phyloP scores from a whole-genome alignment of 1,284 basidiomycete species.

The Microbotryomycetes sp. region DNA sequence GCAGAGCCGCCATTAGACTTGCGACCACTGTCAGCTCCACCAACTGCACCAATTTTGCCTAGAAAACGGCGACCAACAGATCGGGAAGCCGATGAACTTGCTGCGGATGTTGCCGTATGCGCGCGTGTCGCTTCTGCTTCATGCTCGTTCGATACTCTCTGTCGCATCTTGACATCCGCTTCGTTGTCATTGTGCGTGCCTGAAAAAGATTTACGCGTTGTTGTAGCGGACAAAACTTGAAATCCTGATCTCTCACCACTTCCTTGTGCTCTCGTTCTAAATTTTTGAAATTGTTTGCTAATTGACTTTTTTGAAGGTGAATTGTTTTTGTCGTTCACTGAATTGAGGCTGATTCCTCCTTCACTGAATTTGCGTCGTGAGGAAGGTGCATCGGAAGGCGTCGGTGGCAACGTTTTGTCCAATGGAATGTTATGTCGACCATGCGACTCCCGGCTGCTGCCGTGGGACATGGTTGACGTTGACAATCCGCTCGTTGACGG shows the following conservation, averaged over 20 bases:
- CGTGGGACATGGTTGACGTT: background rate
- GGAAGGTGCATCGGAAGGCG: conserved; percentile 7
- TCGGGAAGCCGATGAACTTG: background rate
- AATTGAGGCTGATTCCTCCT: background rate
- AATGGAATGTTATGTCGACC: background rate
- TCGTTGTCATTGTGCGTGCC: background rate
- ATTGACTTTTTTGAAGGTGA: background rate
- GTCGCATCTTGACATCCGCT: background rate
- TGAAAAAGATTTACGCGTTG: conserved; percentile 5
- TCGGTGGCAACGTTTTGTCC: conserved; percentile 30
- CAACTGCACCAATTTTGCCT: background rate
- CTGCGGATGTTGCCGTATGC: background rate
- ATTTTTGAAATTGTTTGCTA: conserved; percentile 3
- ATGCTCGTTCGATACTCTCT: background rate
- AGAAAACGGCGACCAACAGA: background rate
- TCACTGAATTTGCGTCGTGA: background rate
- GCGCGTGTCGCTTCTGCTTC: too few species aligned
- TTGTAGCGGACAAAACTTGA: conserved; percentile 28
- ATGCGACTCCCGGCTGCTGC: too few species aligned
- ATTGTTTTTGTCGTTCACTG: too few species aligned
- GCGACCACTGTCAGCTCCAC: too few species aligned
- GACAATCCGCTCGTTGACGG: background rate
- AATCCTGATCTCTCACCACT: conserved; percentile 6
- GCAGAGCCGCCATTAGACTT: background rate
- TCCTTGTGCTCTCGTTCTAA: conserved; percentile 5